Conservation (phyloP, 2,329 filamentous ascomycete genomes). For the Neofusicoccum ribis region DNA sequence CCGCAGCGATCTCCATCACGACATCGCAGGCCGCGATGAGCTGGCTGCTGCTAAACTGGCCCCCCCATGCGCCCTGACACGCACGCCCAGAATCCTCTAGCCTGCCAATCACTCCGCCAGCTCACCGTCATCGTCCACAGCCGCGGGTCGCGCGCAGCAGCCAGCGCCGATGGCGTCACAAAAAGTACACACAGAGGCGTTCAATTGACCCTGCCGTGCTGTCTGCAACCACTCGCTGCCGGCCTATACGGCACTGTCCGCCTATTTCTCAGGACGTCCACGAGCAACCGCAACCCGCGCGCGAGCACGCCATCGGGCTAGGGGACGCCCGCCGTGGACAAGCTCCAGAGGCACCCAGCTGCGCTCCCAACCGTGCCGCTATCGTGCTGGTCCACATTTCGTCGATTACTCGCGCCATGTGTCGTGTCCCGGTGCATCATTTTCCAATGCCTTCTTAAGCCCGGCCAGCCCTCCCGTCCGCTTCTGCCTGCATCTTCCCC, state of each 20-base stretch:
- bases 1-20: conserved; percentile 16
- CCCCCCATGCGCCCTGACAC: not conserved
- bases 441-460: not conserved
- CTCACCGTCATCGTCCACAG: conserved; percentile 20
- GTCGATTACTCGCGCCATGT: not conserved
- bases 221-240: not conserved
- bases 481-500: not conserved
- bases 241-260: too few relatives aligned
- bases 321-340: not conserved
- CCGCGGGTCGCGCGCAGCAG: conserved; percentile 7
- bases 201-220: not conserved
- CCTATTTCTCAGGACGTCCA: conserved; percentile 55
- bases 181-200: not conserved
- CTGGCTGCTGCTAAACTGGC: not conserved
- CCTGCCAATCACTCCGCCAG: not conserved
- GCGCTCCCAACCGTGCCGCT: not conserved
- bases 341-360: not conserved
- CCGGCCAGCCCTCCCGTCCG: not conserved
- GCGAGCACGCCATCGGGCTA: not conserved
- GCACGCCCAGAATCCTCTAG: not conserved
- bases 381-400: not conserved
- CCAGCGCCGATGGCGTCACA: too few relatives aligned
- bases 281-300: conserved; percentile 64
- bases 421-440: not conserved
- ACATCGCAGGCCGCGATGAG: conserved; percentile 4